Conservation (phyloP, 106 monocot genomes). For the Platanthera guangdongensis region DNA sequence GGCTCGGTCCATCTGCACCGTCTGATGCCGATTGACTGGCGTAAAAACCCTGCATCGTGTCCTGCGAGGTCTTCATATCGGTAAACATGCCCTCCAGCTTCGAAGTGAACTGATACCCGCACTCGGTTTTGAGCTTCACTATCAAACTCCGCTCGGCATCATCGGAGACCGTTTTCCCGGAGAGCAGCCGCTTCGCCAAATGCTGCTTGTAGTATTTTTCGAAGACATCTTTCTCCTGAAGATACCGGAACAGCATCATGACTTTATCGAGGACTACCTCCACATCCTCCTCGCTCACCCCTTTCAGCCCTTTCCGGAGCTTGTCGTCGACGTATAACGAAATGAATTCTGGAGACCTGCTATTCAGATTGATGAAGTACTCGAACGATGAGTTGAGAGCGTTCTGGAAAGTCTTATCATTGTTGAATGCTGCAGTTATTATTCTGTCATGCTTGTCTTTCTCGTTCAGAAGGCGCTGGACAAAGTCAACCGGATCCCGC, state of each 20-base stretch:
- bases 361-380: conserved; percentile 88
- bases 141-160: conserved; percentile 69
- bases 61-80: conserved; percentile 63
- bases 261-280: conserved; percentile 76
- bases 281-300: conserved; percentile 70
- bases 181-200: conserved; percentile 62
- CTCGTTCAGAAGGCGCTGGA: conserved; percentile 70
- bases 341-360: conserved; percentile 85
- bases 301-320: conserved; percentile 76
- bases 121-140: conserved; percentile 92
- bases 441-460: conserved; percentile 94
- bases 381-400: conserved; percentile 92
- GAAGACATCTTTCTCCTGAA: conserved; percentile 73
- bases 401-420: conserved; percentile 94
- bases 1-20: conserved; percentile 48
- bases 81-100: conserved; percentile 76
- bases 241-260: conserved; percentile 89
- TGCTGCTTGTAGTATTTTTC: conserved; percentile 79
- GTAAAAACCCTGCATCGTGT: conserved; percentile 63
- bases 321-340: conserved; percentile 91
- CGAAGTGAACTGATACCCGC: conserved; percentile 74
- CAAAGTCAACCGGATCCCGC: conserved; percentile 93
- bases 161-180: conserved; percentile 62
- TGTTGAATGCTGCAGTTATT: conserved; percentile 67
- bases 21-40: conserved; percentile 34